Conservation (phyloP, 169 alveolate species). For the Perkinsus olseni region DNA sequence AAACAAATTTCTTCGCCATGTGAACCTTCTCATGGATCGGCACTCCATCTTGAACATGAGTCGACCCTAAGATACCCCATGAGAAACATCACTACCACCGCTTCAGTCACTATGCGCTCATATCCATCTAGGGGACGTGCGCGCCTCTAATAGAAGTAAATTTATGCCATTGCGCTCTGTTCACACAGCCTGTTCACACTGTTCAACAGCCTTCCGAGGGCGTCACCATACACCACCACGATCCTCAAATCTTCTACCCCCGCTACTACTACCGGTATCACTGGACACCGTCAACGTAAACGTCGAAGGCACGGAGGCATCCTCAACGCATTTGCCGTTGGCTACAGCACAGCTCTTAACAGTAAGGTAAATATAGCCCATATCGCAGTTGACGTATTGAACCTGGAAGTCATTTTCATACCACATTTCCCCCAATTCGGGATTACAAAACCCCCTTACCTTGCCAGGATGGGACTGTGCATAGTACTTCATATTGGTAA, state of each 20-base stretch:
- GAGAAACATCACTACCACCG: neutral
- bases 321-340: neutral
- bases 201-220: neutral
- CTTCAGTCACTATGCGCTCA: neutral
- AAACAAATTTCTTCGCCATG: neutral
- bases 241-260: neutral
- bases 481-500: too few relatives aligned
- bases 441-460: neutral
- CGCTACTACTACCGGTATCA: neutral
- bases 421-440: neutral
- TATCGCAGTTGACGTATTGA: neutral
- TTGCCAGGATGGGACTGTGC: too few relatives aligned
- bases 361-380: neutral
- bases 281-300: neutral
- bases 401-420: neutral
- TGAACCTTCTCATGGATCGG: neutral
- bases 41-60: neutral
- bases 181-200: too few relatives aligned
- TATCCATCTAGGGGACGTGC: neutral
- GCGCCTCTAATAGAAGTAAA: neutral
- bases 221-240: neutral
- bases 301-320: neutral
- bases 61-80: neutral
- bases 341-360: neutral
- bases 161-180: neutral